Evolutionary conservation across 148 eudicot species (phyloP), one percentile per base, ranked within the genome.

Genomic region (Arbutus unedo): DNA sequence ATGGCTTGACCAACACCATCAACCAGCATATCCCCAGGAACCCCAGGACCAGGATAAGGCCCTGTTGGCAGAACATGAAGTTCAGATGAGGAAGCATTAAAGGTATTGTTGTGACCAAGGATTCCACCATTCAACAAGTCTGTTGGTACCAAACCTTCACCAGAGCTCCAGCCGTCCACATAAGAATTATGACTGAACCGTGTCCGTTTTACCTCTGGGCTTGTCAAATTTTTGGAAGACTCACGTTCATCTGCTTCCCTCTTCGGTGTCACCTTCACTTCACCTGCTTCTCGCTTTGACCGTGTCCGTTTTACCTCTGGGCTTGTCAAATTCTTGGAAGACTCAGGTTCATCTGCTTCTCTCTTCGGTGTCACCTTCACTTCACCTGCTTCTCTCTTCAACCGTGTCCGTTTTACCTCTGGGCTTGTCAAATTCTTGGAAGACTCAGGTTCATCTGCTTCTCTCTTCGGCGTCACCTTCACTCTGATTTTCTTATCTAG

Each of bases 271-370:
- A 49, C 53, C 81, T 82, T 51, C 19, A 83, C 86, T 70, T 31
- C 38, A 31, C 38, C 19, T 78, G 18, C 79, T 55, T 78, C 81
- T 90, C 62, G 76, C 38, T 31, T 31, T 60, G 75, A 85, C 45
- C 88, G 81, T 21, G 77, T 6, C 44, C 87, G 88, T 80, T 81
- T 86, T 14, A 53, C 59, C 48, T 88, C 89, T 78, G 82, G 87
- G 78, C 44, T 59, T 67, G 76, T 89, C 44, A 70, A 74, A 74
- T 51, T 85, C 25, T 67, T 84, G 15, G 81, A 55, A 45, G 88
- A 67, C 75, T 85, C 90, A 4, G 43, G 23, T 76, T 85, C 88
- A 38, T 79, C 78, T 6, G 82, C 80, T 82, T 81, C 85, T 82
- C 88, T 86, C 79, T 85, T 88, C 21, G 67, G 79, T 7, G 18